Evolutionary conservation across 1,139 yeast species (phyloP).

Genomic region (Insectozyma bohioensis): DNA sequence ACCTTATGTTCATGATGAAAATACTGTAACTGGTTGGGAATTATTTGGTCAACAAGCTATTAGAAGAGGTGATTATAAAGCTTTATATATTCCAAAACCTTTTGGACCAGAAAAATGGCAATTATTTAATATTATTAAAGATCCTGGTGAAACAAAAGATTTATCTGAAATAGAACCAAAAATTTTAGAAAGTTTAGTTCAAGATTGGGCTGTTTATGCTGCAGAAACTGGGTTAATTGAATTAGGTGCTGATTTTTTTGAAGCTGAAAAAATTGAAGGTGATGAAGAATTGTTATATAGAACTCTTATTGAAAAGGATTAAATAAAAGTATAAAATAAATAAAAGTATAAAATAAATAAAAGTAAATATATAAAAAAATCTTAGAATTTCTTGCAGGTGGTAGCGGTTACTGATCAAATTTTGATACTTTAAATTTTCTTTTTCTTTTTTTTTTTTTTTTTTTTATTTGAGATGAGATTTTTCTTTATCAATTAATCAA

Average conservation of each 20-base stretch:
- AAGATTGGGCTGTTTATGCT: constrained; percentile 53
- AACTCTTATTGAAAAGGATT: too few relatives aligned
- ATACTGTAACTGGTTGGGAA: constrained; percentile 59
- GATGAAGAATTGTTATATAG: constrained; percentile 11
- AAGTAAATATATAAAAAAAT: not conserved
- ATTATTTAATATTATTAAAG: constrained; percentile 40
- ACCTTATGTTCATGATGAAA: constrained; percentile 38
- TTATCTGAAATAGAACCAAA: constrained; percentile 32
- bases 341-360: not conserved
- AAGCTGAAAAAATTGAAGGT: constrained; percentile 13
- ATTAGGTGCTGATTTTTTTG: constrained; percentile 16
- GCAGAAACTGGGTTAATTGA: constrained; percentile 56
- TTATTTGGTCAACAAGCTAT: constrained; percentile 56
- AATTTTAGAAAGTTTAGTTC: constrained; percentile 37
- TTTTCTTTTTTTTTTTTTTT: constrained; percentile 3
- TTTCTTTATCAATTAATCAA: not conserved
- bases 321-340: not conserved
- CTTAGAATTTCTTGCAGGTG: too few relatives aligned
- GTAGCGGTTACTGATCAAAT: too few relatives aligned
- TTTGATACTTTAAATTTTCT: not conserved
- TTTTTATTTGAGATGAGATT: constrained; percentile 1
- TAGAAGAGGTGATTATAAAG: constrained; percentile 51
- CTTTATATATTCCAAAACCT: constrained; percentile 49
- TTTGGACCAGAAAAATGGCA: constrained; percentile 53
- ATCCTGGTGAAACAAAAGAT: constrained; percentile 51